A percentile compares a stretch with the other conserved stretches of the same genome.
These are phyloP conservation scores for Symbiodinium pilosum DNA, from an alignment of 73 alveolate species.

Conservation along the genomic window DNA sequence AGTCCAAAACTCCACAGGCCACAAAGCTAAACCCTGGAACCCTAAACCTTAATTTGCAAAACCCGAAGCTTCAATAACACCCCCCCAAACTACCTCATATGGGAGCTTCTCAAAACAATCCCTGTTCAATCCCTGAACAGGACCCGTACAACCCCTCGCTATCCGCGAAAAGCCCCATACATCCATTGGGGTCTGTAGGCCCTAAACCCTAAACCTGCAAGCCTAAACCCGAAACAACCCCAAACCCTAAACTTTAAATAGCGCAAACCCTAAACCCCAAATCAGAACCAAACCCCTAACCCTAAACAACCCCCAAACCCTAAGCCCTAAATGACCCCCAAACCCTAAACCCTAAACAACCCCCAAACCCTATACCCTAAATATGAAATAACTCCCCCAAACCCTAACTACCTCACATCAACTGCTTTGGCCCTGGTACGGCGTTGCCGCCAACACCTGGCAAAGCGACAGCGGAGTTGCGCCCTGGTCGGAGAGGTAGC, in stretches of 20 bases:
- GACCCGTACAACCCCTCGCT: too few species aligned
- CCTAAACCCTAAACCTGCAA: too few species aligned
- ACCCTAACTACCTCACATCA: background rate
- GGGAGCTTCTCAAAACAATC: too few species aligned
- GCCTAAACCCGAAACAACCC: background rate
- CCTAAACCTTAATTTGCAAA: too few species aligned
- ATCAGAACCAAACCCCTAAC: background rate
- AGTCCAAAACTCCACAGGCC: too few species aligned
- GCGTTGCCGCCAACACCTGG: conserved; percentile 89
- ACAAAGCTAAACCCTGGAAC: too few species aligned
- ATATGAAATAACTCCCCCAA: background rate
- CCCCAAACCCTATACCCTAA: background rate
- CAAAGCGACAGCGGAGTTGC: conserved; percentile 84
- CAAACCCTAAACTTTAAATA: background rate
- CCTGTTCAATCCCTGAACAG: too few species aligned
- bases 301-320: background rate
- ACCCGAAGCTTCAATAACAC: too few species aligned
- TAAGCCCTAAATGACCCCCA: background rate
- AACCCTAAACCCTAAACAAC: background rate
- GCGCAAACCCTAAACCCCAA: background rate
- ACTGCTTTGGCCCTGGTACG: background rate
- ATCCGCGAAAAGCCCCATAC: too few species aligned
- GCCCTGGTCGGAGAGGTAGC: conserved; percentile 83
- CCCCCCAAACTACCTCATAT: too few species aligned
- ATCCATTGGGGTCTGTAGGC: too few species aligned